Percentiles rank a stretch among this genome's conserved stretches.
phyloP scores from a whole-genome alignment of 2,329 filamentous ascomycete species.

The Xylariaceae sp. region DNA sequence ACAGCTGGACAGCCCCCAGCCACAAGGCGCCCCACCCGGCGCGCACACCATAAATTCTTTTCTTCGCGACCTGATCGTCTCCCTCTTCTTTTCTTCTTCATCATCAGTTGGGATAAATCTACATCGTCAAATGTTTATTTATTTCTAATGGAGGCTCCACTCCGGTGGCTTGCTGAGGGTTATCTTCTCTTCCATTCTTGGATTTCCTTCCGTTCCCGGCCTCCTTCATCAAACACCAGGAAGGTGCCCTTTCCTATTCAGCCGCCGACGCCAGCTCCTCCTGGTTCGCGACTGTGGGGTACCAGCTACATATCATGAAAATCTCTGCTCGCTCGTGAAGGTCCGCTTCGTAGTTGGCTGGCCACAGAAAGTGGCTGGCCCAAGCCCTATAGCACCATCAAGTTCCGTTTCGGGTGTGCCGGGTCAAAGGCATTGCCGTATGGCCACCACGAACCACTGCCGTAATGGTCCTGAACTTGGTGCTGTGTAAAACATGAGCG shows the following conservation, averaged over 20 bases:
- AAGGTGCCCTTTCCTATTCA: slow-evolving; percentile 26
- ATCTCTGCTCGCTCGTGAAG: too few relatives aligned
- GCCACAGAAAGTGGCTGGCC: too few relatives aligned
- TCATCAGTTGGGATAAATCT: slow-evolving; percentile 30
- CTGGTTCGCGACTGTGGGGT: slow-evolving; percentile 30
- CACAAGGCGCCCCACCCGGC: background rate
- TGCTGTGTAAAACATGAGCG: too few relatives aligned
- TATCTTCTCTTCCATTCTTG: slow-evolving; percentile 22
- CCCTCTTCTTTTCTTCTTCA: slow-evolving; percentile 22
- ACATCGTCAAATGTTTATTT: slow-evolving; percentile 31
- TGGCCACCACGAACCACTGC: too few relatives aligned
- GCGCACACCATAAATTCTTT: slow-evolving; percentile 4
- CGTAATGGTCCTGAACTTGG: too few relatives aligned
- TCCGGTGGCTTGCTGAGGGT: slow-evolving; percentile 29
- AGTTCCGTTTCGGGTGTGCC: too few relatives aligned
- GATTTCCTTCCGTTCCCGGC: slow-evolving; percentile 31
- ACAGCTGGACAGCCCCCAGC: too few relatives aligned
- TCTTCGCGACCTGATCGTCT: background rate
- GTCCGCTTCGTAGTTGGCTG: too few relatives aligned
- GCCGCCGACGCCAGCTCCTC: slow-evolving; percentile 28
- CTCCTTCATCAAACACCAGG: slow-evolving; percentile 24
- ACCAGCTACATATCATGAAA: slow-evolving; percentile 22
- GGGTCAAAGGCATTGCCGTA: too few relatives aligned
- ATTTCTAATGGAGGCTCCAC: slow-evolving; percentile 26
- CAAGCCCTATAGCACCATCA: too few relatives aligned